Evolutionary conservation across 306 rosid genomes (phyloP).

Genomic region (Dalbergia cultrata): DNA sequence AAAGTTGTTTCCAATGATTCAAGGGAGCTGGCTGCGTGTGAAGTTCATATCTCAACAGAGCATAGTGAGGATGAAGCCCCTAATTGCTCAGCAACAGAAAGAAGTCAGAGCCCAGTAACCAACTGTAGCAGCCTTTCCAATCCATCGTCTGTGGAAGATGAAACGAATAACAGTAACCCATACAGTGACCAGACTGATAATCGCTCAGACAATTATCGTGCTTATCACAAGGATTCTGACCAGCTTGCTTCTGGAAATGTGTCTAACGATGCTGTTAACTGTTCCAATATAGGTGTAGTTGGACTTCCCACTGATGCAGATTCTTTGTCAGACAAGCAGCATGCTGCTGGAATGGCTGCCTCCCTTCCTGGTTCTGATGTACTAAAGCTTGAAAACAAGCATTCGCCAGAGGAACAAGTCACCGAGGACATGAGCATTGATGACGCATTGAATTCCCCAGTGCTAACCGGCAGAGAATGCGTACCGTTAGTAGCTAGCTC

Average conservation of each 20-base stretch:
- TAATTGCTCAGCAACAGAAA: slow-evolving; percentile 67
- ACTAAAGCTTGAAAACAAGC: slow-evolving; percentile 60
- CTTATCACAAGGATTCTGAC: slow-evolving; percentile 62
- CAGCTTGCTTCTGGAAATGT: slow-evolving; percentile 57
- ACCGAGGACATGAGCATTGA: slow-evolving; percentile 69
- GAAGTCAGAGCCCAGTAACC: slow-evolving; percentile 90
- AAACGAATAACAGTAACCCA: slow-evolving; percentile 78
- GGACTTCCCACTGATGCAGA: slow-evolving; percentile 57
- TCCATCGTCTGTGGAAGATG: slow-evolving; percentile 97
- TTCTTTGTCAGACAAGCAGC: slow-evolving; percentile 72
- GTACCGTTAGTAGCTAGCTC: slow-evolving; percentile 63
- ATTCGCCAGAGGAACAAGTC: slow-evolving; percentile 60
- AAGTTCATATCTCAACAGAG: slow-evolving; percentile 71
- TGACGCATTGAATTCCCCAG: slow-evolving; percentile 64
- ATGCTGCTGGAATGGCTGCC: slow-evolving; percentile 43
- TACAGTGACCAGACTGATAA: slow-evolving; percentile 68
- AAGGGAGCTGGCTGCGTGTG: slow-evolving; percentile 55
- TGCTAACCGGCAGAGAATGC: slow-evolving; percentile 69
- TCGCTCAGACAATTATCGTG: slow-evolving; percentile 61
- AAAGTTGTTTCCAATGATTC: slow-evolving; percentile 63
- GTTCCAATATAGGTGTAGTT: slow-evolving; percentile 49
- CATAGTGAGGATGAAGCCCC: slow-evolving; percentile 65
- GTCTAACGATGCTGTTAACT: slow-evolving; percentile 59
- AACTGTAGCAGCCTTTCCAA: slow-evolving; percentile 91
- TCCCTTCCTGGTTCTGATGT: slow-evolving; percentile 56